Base-by-base conservation (phyloP, 805 yeast genomes). In the Wickerhamomyces mucosus region DNA sequence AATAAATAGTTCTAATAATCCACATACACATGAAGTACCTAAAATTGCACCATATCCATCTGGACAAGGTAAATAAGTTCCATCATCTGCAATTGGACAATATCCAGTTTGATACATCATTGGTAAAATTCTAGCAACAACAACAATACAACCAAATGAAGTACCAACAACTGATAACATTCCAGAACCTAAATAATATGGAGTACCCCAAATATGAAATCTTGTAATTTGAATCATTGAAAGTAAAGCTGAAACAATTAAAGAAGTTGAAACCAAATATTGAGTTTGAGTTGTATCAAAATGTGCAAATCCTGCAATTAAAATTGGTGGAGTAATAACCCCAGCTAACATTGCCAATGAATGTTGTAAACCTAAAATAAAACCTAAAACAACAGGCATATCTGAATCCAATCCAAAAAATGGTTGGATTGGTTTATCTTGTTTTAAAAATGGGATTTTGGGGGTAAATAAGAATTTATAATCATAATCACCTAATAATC, bases 341-440 rank as follows among this genome's bases (percentile, higher is more conserved):
- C 96, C 96, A 12, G 95, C 96, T 59, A 86, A 60, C 95, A 88
- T 86, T 17, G 96, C 75, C 41, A 86, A 55, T 2, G 94, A 61
- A 51, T 86, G 96, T 60, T 86, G 96, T 40, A 86, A 66, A 13
- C 96, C 96, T 21, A 88, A 67, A 9, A 86, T 35, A 35, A 80
- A 53, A 2, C 94, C 94, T 35, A 86, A 61, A 7, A 80, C 43
- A n/a, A 85, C 43, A 1, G 96, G 96, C 73, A 88, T 76, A 2
- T 76, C 83, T 27, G 77, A 72, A 51, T 85, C 64, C 31, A 86
- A 57, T 5, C 92, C 85, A 46, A 85, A 88, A 57, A 86, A 86
- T 0, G 95, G 94, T 46, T 79, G 85, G 3, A 72, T 59, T 33
- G 69, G 69, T 61, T 56, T 38, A 50, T 55, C 43, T 43, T 55